A percentile compares a stretch with the other conserved stretches of the same genome.
These are phyloP conservation scores for Nigrospora osmanthi DNA, from an alignment of 2,329 filamentous ascomycete species.

Conservation along the genomic window DNA sequence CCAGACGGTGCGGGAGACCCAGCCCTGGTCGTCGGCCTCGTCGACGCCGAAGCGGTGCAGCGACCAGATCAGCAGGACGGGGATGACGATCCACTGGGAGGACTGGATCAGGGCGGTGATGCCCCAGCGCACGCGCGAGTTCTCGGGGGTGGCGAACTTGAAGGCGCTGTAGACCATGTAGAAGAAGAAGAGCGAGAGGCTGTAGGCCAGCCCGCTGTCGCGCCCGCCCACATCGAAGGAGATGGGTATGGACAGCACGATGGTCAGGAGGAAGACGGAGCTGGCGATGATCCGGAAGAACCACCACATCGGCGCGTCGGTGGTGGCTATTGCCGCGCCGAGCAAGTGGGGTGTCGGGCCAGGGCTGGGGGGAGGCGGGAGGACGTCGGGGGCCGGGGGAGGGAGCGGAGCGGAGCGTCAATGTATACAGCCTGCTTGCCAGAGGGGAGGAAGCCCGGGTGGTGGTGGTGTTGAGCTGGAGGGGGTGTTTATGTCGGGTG, in stretches of 20 bases:
- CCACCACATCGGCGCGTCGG: constrained; percentile 65
- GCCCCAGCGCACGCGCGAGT: constrained; percentile 66
- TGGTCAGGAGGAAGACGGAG: constrained; percentile 78
- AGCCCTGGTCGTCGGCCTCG: constrained; percentile 58
- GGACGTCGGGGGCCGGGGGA: background rate
- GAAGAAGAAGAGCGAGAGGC: constrained; percentile 78
- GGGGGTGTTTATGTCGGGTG: no score
- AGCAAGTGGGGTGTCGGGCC: constrained; percentile 22
- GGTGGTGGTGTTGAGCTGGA: no score
- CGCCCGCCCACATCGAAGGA: constrained; percentile 96
- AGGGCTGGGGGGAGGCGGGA: constrained; percentile 9
- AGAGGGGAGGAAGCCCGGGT: background rate
- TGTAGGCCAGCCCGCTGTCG: constrained; percentile 90
- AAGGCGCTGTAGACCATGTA: constrained; percentile 83
- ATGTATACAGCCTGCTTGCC: background rate
- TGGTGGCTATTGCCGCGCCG: constrained; percentile 25
- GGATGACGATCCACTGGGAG: constrained; percentile 82
- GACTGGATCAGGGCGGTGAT: constrained; percentile 62
- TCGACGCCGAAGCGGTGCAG: constrained; percentile 94
- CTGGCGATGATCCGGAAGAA: constrained; percentile 73
- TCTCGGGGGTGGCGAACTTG: constrained; percentile 72
- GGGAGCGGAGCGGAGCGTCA: background rate
- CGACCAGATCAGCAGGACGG: constrained; percentile 85
- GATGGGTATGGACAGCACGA: constrained; percentile 91
- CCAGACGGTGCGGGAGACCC: constrained; percentile 74